These are phyloP conservation scores for Volvox africanus DNA, from an alignment of 139 green algal genomes.

Conservation along the genomic window DNA sequence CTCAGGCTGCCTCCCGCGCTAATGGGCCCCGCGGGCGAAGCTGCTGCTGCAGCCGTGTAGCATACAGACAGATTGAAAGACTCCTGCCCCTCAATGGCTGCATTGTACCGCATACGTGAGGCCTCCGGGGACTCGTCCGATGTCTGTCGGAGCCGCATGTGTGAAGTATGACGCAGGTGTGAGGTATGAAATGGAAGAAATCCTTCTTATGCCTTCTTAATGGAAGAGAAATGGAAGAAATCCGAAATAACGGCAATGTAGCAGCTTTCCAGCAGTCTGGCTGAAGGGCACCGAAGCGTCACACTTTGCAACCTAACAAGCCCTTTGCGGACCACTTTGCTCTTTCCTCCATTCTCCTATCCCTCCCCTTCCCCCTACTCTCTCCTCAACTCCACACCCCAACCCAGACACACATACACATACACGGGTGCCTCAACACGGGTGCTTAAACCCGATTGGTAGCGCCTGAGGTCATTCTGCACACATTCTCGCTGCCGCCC, in stretches of 20 bases:
- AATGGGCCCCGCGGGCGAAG: background rate
- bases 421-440: background rate
- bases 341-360: background rate
- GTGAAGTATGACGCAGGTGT: background rate
- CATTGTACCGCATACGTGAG: background rate
- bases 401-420: background rate
- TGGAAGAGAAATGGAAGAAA: background rate
- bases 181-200: too few relatives aligned
- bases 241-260: background rate
- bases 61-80: conserved; percentile 48
- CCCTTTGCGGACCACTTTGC: too few relatives aligned
- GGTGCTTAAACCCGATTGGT: too few relatives aligned
- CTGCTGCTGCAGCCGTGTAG: background rate
- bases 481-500: background rate
- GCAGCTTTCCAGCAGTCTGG: too few relatives aligned
- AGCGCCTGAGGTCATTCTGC: too few relatives aligned
- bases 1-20: background rate
- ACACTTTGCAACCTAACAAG: too few relatives aligned
- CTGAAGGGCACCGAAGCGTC: too few relatives aligned
- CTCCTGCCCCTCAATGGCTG: conserved; percentile 53
- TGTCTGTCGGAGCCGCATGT: conserved; percentile 3
- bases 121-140: conserved; percentile 2
- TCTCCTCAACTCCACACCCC: background rate
- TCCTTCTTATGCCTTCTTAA: too few relatives aligned
- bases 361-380: background rate